phyloP scores from a whole-genome alignment of 2,329 filamentous ascomycete genomes.

The Colletotrichum phormii region DNA sequence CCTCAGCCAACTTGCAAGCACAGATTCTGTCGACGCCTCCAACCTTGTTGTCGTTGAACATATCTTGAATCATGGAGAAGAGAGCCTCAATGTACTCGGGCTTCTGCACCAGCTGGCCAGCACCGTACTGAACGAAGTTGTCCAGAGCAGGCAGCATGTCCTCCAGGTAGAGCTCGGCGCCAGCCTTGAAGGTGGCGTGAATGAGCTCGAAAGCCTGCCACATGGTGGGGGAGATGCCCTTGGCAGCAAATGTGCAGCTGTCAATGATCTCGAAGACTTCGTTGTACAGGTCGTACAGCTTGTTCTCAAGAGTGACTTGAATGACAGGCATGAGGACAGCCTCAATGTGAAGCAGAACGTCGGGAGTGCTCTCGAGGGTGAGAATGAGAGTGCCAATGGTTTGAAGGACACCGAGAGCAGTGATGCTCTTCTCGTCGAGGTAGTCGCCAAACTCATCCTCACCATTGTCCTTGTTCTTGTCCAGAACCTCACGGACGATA shows the following conservation, averaged over 20 bases:
- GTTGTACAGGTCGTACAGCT: slow-evolving; percentile 97
- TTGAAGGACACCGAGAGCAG: slow-evolving; percentile 93
- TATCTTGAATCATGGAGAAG: slow-evolving; percentile 93
- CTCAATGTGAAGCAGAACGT: slow-evolving; percentile 94
- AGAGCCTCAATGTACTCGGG: slow-evolving; percentile 89
- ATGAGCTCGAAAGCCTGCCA: slow-evolving; percentile 99
- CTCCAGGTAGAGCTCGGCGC: slow-evolving; percentile 95
- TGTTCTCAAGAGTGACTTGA: slow-evolving; percentile 95
- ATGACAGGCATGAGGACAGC: slow-evolving; percentile 98
- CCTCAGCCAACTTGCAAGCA: slow-evolving; percentile 96
- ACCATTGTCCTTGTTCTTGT: slow-evolving; percentile 81
- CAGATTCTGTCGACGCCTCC: slow-evolving; percentile 95
- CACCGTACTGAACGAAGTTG: slow-evolving; percentile 96
- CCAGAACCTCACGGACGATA: slow-evolving; percentile 90
- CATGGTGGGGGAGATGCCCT: slow-evolving; percentile 95
- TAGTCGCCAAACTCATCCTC: slow-evolving; percentile 90
- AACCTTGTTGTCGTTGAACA: slow-evolving; percentile 93
- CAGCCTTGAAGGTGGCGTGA: slow-evolving; percentile 95
- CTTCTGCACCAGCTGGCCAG: slow-evolving; percentile 82
- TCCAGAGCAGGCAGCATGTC: slow-evolving; percentile 98
- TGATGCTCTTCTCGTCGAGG: slow-evolving; percentile 98
- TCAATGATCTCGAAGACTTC: slow-evolving; percentile 99
- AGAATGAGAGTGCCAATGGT: slow-evolving; percentile 98
- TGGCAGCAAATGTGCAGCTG: slow-evolving; percentile 98
- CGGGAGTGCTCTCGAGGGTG: slow-evolving; percentile 95